Conservation (phyloP, 2,329 filamentous ascomycete genomes). For the Metarhizium album region DNA sequence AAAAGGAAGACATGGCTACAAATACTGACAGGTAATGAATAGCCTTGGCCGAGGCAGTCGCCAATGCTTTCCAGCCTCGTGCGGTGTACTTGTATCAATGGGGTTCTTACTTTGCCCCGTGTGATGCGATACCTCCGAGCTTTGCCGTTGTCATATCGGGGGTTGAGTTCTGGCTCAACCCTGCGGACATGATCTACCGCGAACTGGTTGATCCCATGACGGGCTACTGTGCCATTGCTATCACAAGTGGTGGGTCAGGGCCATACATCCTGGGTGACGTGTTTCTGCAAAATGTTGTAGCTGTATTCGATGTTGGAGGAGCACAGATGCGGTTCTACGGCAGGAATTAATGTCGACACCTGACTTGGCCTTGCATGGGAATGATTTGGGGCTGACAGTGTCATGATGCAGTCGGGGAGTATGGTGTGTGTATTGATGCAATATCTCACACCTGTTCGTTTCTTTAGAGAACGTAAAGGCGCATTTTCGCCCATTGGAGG, state of each 20-base stretch:
- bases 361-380: not conserved
- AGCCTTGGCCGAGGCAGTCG: conserved; percentile 39
- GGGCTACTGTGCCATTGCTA: conserved; percentile 36
- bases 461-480: not conserved
- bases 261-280: conserved; percentile 39
- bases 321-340: conserved; percentile 35
- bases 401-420: not conserved
- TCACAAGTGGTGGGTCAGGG: conserved; percentile 32
- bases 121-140: conserved; percentile 33
- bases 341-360: conserved; percentile 6
- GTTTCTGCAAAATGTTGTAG: conserved; percentile 40
- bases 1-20: not conserved
- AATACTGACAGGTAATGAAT: not conserved
- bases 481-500: not conserved
- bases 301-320: conserved; percentile 36
- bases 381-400: not conserved
- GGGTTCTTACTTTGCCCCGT: conserved; percentile 37
- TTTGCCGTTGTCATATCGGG: conserved; percentile 35
- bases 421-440: not conserved
- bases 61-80: conserved; percentile 33
- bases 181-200: conserved; percentile 35
- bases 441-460: not conserved
- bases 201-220: conserved; percentile 32
- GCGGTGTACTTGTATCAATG: conserved; percentile 36
- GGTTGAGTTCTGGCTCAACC: conserved; percentile 35